A percentile compares a stretch with the other conserved stretches of the same genome.
phyloP scores from a whole-genome alignment of 805 yeast species.

The Blastobotrys muscicola region DNA sequence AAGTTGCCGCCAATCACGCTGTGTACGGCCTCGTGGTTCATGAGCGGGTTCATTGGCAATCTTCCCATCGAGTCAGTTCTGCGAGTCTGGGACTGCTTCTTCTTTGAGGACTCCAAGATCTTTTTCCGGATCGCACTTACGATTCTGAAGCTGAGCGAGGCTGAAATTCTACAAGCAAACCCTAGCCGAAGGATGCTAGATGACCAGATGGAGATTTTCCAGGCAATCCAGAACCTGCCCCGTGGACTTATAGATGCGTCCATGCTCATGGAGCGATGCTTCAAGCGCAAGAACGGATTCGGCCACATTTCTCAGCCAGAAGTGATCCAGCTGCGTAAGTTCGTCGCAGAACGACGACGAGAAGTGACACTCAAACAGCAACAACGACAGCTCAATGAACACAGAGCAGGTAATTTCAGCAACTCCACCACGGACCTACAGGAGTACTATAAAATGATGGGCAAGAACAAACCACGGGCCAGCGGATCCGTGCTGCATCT shows the following conservation, averaged over 20 bases:
- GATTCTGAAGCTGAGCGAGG: conserved; percentile 65
- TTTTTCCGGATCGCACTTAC: conserved; percentile 77
- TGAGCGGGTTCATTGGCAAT: conserved; percentile 90
- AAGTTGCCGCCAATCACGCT: conserved; percentile 84
- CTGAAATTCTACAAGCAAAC: conserved; percentile 36
- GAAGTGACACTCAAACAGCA: conserved; percentile 1
- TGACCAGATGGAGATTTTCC: conserved; percentile 60
- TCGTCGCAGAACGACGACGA: conserved; percentile 45
- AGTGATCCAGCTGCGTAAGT: conserved; percentile 64
- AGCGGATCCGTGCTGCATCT: conserved; percentile 4
- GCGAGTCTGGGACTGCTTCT: conserved; percentile 89
- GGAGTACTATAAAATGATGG: conserved; percentile 5
- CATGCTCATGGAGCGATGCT: conserved; percentile 16
- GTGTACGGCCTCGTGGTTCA: conserved; percentile 96
- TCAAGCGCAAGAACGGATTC: conserved; percentile 28
- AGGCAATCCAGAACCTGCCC: conserved; percentile 77
- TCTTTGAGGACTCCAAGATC: conserved; percentile 85
- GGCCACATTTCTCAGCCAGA: conserved; percentile 78
- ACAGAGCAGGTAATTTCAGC: background rate
- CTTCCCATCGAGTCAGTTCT: conserved; percentile 82
- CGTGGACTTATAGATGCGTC: conserved; percentile 38
- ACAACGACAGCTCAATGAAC: background rate
- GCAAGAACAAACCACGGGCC: conserved; percentile 5
- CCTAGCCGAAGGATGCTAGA: conserved; percentile 16
- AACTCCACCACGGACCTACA: conserved; percentile 9